Percentiles rank a stretch among this genome's conserved stretches.
Evolutionary conservation across 148 eudicot genomes (phyloP).

Genomic region (Silene uniflora): DNA sequence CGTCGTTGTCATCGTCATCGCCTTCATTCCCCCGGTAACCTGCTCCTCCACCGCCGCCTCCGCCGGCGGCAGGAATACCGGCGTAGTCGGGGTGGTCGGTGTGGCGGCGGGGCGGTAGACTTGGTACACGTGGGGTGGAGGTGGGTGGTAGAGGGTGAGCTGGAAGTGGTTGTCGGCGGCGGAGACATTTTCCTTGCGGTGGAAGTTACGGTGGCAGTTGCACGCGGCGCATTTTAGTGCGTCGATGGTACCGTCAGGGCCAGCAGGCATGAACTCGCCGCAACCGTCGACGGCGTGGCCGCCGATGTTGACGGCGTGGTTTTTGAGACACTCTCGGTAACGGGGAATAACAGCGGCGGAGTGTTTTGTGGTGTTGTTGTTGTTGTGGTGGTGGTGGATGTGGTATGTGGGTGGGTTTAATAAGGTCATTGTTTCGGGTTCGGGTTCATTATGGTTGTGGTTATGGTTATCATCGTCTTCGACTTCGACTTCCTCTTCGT

Average conservation of each 20-base stretch:
- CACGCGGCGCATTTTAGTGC: slow-evolving; percentile 89
- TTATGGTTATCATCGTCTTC: slow-evolving; percentile 27
- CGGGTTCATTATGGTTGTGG: slow-evolving; percentile 12
- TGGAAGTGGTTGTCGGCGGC: slow-evolving; percentile 19
- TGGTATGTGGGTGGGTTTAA: slow-evolving; percentile 3
- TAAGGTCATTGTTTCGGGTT: slow-evolving; percentile 17
- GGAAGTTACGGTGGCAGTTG: slow-evolving; percentile 95
- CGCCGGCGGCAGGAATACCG: slow-evolving; percentile 14
- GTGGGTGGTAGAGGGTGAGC: slow-evolving; percentile 12
- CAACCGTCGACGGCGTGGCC: slow-evolving; percentile 88
- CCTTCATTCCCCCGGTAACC: slow-evolving; percentile 20
- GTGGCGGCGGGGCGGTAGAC: slow-evolving; percentile 38
- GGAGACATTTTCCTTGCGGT: slow-evolving; percentile 60
- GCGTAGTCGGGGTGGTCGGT: slow-evolving; percentile 21
- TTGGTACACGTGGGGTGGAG: slow-evolving; percentile 33
- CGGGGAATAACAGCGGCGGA: slow-evolving; percentile 14
- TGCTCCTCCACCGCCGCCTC: slow-evolving; percentile 29
- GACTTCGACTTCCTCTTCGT: slow-evolving; percentile 45
- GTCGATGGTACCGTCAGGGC: slow-evolving; percentile 59
- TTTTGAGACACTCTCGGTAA: slow-evolving; percentile 73
- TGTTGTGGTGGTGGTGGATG: neutral
- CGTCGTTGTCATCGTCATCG: slow-evolving; percentile 16
- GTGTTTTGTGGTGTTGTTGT: slow-evolving; percentile 7
- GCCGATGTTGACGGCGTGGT: slow-evolving; percentile 79
- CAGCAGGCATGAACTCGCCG: slow-evolving; percentile 84